phyloP scores from a whole-genome alignment of 179 eudicot species.

The Silene noctiflora region DNA sequence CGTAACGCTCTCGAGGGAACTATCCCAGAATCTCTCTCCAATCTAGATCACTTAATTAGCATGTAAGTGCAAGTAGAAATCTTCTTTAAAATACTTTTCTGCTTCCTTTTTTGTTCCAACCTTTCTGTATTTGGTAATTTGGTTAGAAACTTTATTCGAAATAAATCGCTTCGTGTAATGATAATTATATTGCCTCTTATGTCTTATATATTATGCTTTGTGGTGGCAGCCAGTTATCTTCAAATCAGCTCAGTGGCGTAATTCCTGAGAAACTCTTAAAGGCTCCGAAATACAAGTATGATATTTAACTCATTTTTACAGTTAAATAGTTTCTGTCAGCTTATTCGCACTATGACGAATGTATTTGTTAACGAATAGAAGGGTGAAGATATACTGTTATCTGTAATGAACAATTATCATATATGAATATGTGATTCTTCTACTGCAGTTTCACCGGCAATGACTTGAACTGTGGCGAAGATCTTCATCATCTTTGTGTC shows the following conservation, averaged over 20 bases:
- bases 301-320: background rate
- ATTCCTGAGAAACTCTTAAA: slow-evolving; percentile 59
- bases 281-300: slow-evolving; percentile 72
- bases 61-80: slow-evolving; percentile 52
- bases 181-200: background rate
- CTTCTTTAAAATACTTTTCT: background rate
- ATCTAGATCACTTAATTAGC: slow-evolving; percentile 55
- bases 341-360: background rate
- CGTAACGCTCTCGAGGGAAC: slow-evolving; percentile 72
- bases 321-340: background rate
- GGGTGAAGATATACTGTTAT: background rate
- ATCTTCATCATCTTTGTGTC: slow-evolving; percentile 45
- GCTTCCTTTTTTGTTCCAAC: background rate
- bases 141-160: background rate
- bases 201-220: slow-evolving; percentile 15
- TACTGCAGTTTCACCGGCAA: slow-evolving; percentile 76
- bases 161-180: background rate
- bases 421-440: slow-evolving; percentile 13
- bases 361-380: background rate
- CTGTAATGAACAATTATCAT: slow-evolving; percentile 3
- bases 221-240: slow-evolving; percentile 72
- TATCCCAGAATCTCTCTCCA: slow-evolving; percentile 70
- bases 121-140: background rate
- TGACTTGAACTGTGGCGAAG: slow-evolving; percentile 59
- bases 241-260: slow-evolving; percentile 67